Evolutionary conservation across 179 eudicot species (phyloP).

Genomic region (Corrigiola litoralis): DNA sequence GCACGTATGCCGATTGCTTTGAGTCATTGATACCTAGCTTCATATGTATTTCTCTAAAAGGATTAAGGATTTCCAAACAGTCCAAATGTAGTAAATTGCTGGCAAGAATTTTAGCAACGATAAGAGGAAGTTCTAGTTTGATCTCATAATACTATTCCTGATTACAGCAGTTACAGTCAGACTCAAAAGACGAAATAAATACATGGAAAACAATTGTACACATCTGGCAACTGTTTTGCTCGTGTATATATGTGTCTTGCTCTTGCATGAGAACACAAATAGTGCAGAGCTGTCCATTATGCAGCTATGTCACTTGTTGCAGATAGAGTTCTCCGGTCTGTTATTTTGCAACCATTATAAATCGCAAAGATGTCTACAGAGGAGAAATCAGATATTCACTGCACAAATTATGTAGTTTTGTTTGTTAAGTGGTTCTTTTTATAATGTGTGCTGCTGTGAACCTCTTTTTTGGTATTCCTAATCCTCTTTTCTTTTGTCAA

Average conservation of each 20-base stretch:
- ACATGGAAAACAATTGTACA: background rate
- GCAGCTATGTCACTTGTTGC: background rate
- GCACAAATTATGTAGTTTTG: background rate
- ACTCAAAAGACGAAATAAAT: background rate
- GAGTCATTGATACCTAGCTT: background rate
- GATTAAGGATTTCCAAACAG: background rate
- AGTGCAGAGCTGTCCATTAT: background rate
- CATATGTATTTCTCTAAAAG: background rate
- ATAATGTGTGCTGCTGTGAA: too few species aligned
- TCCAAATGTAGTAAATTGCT: background rate
- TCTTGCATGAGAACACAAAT: background rate
- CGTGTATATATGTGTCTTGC: background rate
- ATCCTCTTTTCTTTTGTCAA: slow-evolving; percentile 10
- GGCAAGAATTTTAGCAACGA: background rate
- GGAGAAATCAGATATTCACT: background rate
- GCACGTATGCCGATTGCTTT: background rate
- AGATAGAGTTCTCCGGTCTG: background rate
- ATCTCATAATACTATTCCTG: too few species aligned
- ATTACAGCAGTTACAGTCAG: background rate
- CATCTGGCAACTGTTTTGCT: background rate
- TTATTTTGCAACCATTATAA: background rate
- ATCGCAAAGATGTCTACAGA: background rate
- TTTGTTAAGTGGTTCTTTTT: background rate
- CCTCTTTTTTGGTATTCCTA: background rate
- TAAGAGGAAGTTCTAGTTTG: background rate